phyloP scores from a whole-genome alignment of 225 moss, liverwort and hornwort genomes.

The Thuidium tamariscinum region DNA sequence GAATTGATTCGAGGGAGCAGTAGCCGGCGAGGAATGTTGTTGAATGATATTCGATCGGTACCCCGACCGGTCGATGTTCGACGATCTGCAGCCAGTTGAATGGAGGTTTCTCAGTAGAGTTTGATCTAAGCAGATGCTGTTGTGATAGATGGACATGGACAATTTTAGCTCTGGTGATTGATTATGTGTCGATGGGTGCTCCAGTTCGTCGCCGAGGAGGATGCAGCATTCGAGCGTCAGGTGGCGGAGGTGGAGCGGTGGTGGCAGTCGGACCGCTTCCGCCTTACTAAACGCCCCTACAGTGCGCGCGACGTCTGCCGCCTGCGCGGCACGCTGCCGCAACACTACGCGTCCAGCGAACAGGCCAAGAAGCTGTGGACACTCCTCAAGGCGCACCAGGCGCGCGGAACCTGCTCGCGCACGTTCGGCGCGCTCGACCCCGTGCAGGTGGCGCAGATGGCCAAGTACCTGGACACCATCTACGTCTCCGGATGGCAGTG shows the following conservation, averaged over 20 bases:
- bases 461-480: constrained; percentile 68
- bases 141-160: neutral
- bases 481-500: constrained; percentile 90
- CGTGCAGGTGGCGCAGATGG: constrained; percentile 75
- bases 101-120: neutral
- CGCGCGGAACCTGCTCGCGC: constrained; percentile 46
- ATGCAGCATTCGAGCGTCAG: constrained; percentile 35
- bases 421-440: constrained; percentile 72
- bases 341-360: constrained; percentile 48
- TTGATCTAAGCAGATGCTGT: neutral
- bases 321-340: constrained; percentile 43
- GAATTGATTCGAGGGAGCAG: neutral
- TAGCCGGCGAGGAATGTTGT: neutral
- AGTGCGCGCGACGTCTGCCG: constrained; percentile 45
- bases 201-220: constrained; percentile 52
- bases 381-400: constrained; percentile 47
- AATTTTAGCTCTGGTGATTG: neutral
- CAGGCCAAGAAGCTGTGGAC: constrained; percentile 65
- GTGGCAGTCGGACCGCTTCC: constrained; percentile 61
- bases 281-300: constrained; percentile 45
- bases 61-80: neutral
- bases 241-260: constrained; percentile 53
- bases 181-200: neutral
- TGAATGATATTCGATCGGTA: neutral
- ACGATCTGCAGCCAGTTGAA: neutral